phyloP scores from a whole-genome alignment of 2,329 filamentous ascomycete species.

The Pestalotiopsis sp. region DNA sequence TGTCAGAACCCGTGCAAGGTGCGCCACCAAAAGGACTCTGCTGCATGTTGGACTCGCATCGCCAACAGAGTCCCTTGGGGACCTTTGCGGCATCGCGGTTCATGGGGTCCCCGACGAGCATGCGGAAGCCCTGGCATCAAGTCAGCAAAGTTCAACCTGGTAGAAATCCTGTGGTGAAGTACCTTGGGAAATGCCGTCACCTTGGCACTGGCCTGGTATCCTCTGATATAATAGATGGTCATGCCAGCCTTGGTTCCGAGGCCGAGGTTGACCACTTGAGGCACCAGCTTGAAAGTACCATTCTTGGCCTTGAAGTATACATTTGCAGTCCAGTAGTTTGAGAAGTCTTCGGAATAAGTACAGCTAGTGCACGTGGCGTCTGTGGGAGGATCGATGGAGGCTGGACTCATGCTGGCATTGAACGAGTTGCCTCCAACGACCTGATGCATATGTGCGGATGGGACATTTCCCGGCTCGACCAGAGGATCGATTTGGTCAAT shows the following conservation, averaged over 20 bases:
- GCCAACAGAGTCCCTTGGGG: constrained; percentile 39
- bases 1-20: constrained; percentile 42
- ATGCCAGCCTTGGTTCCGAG: constrained; percentile 30
- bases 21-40: constrained; percentile 26
- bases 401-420: constrained; percentile 30
- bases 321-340: constrained; percentile 31
- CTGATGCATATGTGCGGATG: constrained; percentile 33
- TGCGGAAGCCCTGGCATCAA: constrained; percentile 43
- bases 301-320: constrained; percentile 30
- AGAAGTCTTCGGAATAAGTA: constrained; percentile 30
- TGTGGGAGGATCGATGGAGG: constrained; percentile 23
- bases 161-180: constrained; percentile 11
- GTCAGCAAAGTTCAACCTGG: neutral
- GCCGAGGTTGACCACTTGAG: constrained; percentile 29
- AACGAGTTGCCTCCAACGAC: constrained; percentile 34
- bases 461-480: constrained; percentile 29
- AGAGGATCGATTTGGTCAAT: constrained; percentile 32
- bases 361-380: constrained; percentile 31
- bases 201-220: constrained; percentile 30
- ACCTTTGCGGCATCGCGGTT: constrained; percentile 19
- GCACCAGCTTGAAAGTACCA: constrained; percentile 32
- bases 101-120: constrained; percentile 45
- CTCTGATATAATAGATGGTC: constrained; percentile 33
- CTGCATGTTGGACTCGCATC: constrained; percentile 34
- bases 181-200: constrained; percentile 46